phyloP scores from a whole-genome alignment of 495 filamentous ascomycete genomes.

The Aspergillus wentii region DNA sequence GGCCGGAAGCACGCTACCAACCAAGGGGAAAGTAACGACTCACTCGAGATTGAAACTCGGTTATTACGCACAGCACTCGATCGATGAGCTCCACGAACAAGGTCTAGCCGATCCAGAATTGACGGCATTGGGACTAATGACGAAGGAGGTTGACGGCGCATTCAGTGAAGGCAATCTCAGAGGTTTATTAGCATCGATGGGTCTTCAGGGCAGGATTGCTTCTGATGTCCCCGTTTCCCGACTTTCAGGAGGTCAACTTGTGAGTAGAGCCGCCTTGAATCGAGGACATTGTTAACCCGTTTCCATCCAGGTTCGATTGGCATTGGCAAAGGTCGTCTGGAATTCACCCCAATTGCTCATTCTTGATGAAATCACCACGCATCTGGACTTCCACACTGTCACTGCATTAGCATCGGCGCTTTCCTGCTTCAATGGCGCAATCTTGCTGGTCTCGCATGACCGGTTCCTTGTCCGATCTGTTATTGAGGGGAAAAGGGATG shows the following conservation, averaged over 20 bases:
- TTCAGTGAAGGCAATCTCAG: conserved; percentile 60
- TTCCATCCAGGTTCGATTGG: conserved; percentile 66
- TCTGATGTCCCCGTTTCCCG: conserved; percentile 64
- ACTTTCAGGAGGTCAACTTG: conserved; percentile 71
- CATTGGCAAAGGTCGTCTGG: conserved; percentile 65
- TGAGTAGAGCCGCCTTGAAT: conserved; percentile 14
- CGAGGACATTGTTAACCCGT: no score
- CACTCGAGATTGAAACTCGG: conserved; percentile 65
- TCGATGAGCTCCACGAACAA: conserved; percentile 56
- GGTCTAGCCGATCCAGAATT: conserved; percentile 40
- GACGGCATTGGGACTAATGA: conserved; percentile 59
- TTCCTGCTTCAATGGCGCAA: conserved; percentile 60
- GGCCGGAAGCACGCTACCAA: conserved; percentile 32
- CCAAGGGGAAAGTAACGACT: conserved; percentile 49
- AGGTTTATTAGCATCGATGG: conserved; percentile 57
- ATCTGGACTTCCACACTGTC: conserved; percentile 75
- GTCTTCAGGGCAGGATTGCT: conserved; percentile 58
- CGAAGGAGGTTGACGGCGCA: conserved; percentile 35
- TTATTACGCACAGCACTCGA: conserved; percentile 74
- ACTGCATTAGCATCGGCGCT: conserved; percentile 62
- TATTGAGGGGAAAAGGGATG: conserved; percentile 56
- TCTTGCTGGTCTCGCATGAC: conserved; percentile 72
- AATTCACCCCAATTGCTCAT: conserved; percentile 65
- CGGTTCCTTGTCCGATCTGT: conserved; percentile 67
- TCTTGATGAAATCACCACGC: conserved; percentile 82